Conservation (phyloP, 2,329 filamentous ascomycete species). For the Phyllosticta capitalensis region DNA sequence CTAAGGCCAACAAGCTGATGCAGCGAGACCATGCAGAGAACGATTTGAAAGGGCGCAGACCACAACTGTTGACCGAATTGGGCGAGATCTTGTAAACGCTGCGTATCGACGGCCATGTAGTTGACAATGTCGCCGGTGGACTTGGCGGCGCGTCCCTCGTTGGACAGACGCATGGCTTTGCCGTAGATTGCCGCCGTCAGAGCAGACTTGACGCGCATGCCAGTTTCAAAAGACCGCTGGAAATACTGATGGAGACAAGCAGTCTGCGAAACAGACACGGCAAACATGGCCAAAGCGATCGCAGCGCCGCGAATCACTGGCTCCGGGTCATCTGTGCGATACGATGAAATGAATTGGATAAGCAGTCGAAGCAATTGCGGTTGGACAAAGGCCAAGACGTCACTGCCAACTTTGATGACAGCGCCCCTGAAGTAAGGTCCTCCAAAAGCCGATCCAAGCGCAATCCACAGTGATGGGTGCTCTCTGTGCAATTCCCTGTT, state of each 20-base stretch:
- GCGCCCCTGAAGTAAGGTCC: conserved; percentile 73
- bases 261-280: conserved; percentile 76
- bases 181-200: conserved; percentile 85
- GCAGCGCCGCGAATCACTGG: conserved; percentile 75
- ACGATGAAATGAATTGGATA: conserved; percentile 77
- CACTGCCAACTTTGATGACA: conserved; percentile 82
- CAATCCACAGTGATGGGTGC: conserved; percentile 74
- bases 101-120: conserved; percentile 97
- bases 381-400: conserved; percentile 77
- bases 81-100: conserved; percentile 85
- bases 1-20: conserved; percentile 92
- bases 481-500: conserved; percentile 62
- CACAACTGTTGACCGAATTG: conserved; percentile 94
- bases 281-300: conserved; percentile 88
- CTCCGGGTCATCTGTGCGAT: conserved; percentile 54
- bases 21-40: conserved; percentile 87
- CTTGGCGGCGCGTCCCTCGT: conserved; percentile 80
- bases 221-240: conserved; percentile 85
- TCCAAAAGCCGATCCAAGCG: conserved; percentile 74
- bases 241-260: conserved; percentile 95
- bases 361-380: conserved; percentile 80
- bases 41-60: conserved; percentile 95
- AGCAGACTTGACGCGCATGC: conserved; percentile 92
- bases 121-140: conserved; percentile 98
- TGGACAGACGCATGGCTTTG: conserved; percentile 83